Percentiles rank a stretch among this genome's conserved stretches.
phyloP scores from a whole-genome alignment of 441 rosid genomes.

The Kokia cookei region DNA sequence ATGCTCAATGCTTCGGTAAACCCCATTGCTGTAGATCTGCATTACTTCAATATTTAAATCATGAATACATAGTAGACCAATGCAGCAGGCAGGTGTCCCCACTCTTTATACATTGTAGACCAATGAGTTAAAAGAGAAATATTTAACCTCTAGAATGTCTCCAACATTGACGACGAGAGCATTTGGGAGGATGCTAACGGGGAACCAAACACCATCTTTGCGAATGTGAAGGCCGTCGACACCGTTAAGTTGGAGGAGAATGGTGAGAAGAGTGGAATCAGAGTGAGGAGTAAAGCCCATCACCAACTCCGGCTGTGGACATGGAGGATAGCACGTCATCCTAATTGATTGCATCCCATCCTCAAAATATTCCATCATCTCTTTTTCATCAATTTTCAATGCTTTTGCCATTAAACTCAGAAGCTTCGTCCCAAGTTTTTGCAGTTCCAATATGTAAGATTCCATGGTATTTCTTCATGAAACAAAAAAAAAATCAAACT shows the following conservation, averaged over 20 bases:
- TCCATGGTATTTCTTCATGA: conserved; percentile 15
- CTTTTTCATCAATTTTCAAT: conserved; percentile 14
- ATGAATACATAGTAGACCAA: not conserved
- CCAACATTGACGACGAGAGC: conserved; percentile 37
- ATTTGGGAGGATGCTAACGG: conserved; percentile 24
- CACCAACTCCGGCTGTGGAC: conserved; percentile 35
- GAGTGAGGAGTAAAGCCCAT: conserved; percentile 37
- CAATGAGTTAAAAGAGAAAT: not conserved
- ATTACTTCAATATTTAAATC: not conserved
- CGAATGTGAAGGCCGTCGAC: conserved; percentile 36
- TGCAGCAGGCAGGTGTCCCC: too few relatives aligned
- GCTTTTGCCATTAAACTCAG: not conserved
- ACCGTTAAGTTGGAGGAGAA: conserved; percentile 33
- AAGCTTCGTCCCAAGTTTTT: conserved; percentile 18
- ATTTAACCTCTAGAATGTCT: conserved; percentile 22
- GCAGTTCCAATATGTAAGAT: not conserved
- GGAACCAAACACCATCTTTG: conserved; percentile 33
- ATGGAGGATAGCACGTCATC: conserved; percentile 46
- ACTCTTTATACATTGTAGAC: too few relatives aligned
- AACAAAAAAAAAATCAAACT: not conserved
- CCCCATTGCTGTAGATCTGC: conserved; percentile 33
- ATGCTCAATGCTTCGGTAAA: conserved; percentile 26
- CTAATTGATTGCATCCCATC: conserved; percentile 23
- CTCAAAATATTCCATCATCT: not conserved
- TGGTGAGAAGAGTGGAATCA: conserved; percentile 28